Conservation (phyloP, 2,329 filamentous ascomycete species). For the Fusarium nygamai region DNA sequence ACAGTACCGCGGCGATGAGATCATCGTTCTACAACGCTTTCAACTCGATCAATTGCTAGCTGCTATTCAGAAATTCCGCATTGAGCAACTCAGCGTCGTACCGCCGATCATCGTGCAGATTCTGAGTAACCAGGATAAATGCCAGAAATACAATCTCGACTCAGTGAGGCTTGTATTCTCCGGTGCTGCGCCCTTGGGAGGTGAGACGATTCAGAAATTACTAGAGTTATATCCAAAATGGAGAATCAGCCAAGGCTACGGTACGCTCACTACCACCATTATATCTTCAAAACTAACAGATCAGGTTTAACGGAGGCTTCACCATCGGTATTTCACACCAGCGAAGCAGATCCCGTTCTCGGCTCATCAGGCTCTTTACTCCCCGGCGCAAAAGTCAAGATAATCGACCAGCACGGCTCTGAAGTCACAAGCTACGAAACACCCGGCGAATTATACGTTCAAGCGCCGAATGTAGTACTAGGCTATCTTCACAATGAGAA, state of each 20-base stretch:
- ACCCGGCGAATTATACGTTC: slow-evolving; percentile 83
- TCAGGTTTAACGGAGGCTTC: slow-evolving; percentile 77
- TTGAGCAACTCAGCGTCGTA: slow-evolving; percentile 28
- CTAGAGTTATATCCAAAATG: slow-evolving; percentile 71
- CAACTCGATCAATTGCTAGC: slow-evolving; percentile 70
- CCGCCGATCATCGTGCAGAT: slow-evolving; percentile 32
- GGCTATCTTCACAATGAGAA: slow-evolving; percentile 90
- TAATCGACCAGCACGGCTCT: slow-evolving; percentile 72
- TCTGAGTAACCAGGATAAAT: slow-evolving; percentile 4
- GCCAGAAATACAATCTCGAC: slow-evolving; percentile 24
- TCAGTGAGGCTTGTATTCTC: slow-evolving; percentile 27
- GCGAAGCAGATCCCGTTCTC: slow-evolving; percentile 68
- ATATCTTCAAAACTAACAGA: background rate
- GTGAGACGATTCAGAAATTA: slow-evolving; percentile 73
- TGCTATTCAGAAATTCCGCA: slow-evolving; percentile 24
- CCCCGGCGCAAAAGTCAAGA: slow-evolving; percentile 69
- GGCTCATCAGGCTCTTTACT: slow-evolving; percentile 77
- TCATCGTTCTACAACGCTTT: slow-evolving; percentile 79
- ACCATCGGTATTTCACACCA: slow-evolving; percentile 70
- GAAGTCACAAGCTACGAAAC: slow-evolving; percentile 75
- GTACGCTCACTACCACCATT: slow-evolving; percentile 47
- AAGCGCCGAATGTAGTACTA: slow-evolving; percentile 78
- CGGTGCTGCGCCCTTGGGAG: slow-evolving; percentile 74
- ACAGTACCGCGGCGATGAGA: slow-evolving; percentile 76
- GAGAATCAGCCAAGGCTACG: slow-evolving; percentile 77